Base-by-base conservation (phyloP, 805 yeast species). In the Sungouiozyma ichnusensis region DNA sequence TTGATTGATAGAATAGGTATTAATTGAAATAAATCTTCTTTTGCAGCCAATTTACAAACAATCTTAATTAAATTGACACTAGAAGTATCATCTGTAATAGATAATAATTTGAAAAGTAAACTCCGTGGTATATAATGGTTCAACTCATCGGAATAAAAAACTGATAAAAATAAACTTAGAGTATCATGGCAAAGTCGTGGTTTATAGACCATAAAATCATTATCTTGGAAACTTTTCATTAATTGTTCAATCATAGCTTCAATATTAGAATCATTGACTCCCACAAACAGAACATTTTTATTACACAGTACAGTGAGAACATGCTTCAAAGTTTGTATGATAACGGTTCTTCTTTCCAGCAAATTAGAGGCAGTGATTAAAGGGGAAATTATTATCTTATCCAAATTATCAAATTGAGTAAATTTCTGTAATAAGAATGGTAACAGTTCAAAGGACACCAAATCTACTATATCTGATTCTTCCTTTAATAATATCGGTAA, bases 401-500 rank as follows among this genome's bases (percentile, higher is more conserved):
- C 44, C 19, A 32, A 19, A 35, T 44, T 16, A 20, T 18, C 20
- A 31, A 24, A 36, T 15, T 16, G 27, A 15, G 11, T 15, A 4
- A 39, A 31, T 16, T 38, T 14, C 7, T 24, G 20, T 4, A 16
- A 20, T 17, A 37, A 35, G 19, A 37, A 16, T 2, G 47, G 46
- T 15, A 46, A 40, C 11, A 44, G n/a, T 20, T 69, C 69, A n/a
- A 61, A 64, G 3, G 72, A 66, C 2, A 64, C 64, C 20, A 63
- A 45, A 20, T 66, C 58, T 4, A 67, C 71, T 4, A 66, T 51
- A 27, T 71, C 69, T 44, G 85, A 84, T 36, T 69, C 65, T 39
- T 70, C 70, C 44, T 73, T 64, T 48, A 72, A 57, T 19, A 58
- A 43, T 8, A 55, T 45, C 6, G 58, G 57, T 17, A 51, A 16